Base-by-base conservation (phyloP, 805 yeast species). In the Wickerhamiella brachini region DNA sequence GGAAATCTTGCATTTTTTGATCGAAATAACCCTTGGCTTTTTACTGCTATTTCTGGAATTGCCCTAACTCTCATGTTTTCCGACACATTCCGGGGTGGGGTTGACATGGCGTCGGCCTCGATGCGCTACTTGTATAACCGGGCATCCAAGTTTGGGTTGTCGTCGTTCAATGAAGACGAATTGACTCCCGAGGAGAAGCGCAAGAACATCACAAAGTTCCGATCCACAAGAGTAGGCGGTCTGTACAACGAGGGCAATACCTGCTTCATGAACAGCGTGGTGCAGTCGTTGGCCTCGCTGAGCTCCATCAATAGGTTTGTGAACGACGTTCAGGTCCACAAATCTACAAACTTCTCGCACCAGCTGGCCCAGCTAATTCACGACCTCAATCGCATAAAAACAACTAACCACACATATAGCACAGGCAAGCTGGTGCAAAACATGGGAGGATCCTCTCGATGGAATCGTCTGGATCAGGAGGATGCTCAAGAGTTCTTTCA, bases 401-500 rank as follows among this genome's bases (percentile, higher is more conserved):
- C 56, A 22, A 31, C 53, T 22, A 54, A 55, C 51, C 66, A 62
- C 57, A 62, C 59, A 44, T 61, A 61, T 51, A 57, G 59, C 50
- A 63, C 61, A 10, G 47, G 37, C 54, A 58, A 44, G 47, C 56
- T 56, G 52, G 60, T 56, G 54, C 50, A 52, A 15, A 49, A 51
- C 39, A 49, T 58, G 5, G 59, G 56, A 23, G 61, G 62, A 38
- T 51, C 56, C 0, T 82, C 81, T 62, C 76, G 87, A 53, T 79
- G 88, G 58, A 67, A 79, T 51, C 93, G 96, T 1, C 86, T 86
- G 62, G 87, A 85, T 61, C 97, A 89, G 68, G 96, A 89, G 65
- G 97, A 89, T 68, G 97, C 97, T 0, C 96, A 89, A 66, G 97
- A 89, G 65, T 89, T 89, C 61, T 89, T 89, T 69, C 97, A 89